phyloP scores from a whole-genome alignment of 345 rosid genomes.

The Erodium maritimum region DNA sequence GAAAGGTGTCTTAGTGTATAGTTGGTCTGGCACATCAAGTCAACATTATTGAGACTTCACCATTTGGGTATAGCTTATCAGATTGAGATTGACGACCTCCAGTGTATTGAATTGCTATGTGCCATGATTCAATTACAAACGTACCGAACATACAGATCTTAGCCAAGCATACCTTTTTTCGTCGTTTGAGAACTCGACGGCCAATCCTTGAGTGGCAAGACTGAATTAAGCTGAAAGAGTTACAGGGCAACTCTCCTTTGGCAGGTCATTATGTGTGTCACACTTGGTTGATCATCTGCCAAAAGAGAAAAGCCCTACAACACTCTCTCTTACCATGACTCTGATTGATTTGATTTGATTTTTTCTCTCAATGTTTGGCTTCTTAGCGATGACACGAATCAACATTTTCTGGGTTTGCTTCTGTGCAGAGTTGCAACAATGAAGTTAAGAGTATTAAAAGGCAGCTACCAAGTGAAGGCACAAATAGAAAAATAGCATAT shows the following conservation, averaged over 20 bases:
- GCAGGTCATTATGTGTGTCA: background rate
- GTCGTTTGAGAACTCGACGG: no score
- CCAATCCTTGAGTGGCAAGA: no score
- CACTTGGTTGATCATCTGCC: background rate
- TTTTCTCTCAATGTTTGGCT: background rate
- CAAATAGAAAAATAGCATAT: background rate
- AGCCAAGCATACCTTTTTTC: no score
- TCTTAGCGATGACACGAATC: background rate
- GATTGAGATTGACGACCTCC: no score
- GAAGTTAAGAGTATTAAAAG: background rate
- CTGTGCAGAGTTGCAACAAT: background rate
- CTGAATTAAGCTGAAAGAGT: conserved; percentile 1
- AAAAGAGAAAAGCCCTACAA: background rate
- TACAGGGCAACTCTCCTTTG: conserved; percentile 5
- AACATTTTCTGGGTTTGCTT: background rate
- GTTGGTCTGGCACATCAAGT: no score
- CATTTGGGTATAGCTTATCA: no score
- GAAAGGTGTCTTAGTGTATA: no score
- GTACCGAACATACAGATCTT: no score
- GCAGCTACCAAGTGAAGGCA: background rate
- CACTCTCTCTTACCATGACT: background rate
- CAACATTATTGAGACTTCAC: no score
- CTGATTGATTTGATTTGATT: background rate
- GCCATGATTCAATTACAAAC: no score
- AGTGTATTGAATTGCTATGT: no score